Base-by-base conservation (phyloP, 140 eudicot species). In the Ambrosia hybrid region DNA sequence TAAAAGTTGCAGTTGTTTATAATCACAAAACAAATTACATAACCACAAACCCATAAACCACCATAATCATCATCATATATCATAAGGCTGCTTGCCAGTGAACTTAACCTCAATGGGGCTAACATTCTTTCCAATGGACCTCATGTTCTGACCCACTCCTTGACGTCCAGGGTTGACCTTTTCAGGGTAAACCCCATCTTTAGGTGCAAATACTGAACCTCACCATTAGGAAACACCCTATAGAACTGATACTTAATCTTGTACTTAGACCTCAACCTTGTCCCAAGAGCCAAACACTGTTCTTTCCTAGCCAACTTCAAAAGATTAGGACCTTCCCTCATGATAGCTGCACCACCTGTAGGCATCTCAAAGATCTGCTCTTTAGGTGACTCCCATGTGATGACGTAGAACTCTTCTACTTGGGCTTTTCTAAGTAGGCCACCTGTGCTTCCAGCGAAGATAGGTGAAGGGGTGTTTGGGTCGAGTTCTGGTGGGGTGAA, bases 311-410 rank as follows among this genome's bases (percentile, higher is more conserved):
- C 97, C 80, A 93, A 71, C 63, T 93, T 93, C 75, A 93, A 70
- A 73, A 93, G 26, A 33, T 93, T 93, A 0, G 99, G 97, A 0
- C 99, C 99, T 71, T 93, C 85, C 33, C 99, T 79, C 99, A 93
- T 93, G 14, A 90, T 90, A 10, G 99, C 99, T 0, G 97, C 99
- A 1, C 99, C 98, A 2, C 99, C 99, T 0, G 97, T 90, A 3
- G 99, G 97, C 99, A 93, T 93, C 85, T 93, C 97, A 49, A 93
- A 93, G 65, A 90, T 80, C 57, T 93, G 97, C 53, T 93, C 93
- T 70, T 89, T 89, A 0, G 96, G 98, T 0, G 98, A 92, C 4
- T 87, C 95, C 98, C 96, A 93, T 51, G 98, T 90, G 65, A 92
- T 89, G 9, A 92, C 96, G 52, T 89, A 89, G 79, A 92, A 92